Conservation (phyloP, 2,329 filamentous ascomycete species). For the Arthrinium phaeospermum region DNA sequence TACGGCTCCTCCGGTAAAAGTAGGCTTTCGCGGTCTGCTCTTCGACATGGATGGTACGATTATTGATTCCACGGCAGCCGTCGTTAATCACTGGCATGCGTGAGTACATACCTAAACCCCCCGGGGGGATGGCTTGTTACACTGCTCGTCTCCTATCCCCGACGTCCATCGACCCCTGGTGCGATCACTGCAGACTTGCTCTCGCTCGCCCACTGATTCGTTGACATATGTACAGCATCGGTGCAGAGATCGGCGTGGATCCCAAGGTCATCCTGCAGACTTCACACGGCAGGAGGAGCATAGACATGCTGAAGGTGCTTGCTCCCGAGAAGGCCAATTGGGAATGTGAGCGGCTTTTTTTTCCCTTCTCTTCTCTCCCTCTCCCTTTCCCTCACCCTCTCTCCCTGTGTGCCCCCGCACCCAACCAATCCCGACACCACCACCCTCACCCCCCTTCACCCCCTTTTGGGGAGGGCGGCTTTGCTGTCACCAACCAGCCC, state of each 20-base stretch:
- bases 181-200: slow-evolving; percentile 9
- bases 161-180: neutral
- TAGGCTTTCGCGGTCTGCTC: slow-evolving; percentile 62
- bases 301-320: slow-evolving; percentile 82
- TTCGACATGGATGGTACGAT: slow-evolving; percentile 86
- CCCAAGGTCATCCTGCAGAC: slow-evolving; percentile 86
- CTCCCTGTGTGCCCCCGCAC: slow-evolving; percentile 18
- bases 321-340: slow-evolving; percentile 86
- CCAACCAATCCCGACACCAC: slow-evolving; percentile 23
- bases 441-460: slow-evolving; percentile 15
- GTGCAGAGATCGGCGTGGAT: slow-evolving; percentile 81
- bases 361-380: neutral
- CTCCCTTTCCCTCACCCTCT: neutral
- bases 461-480: slow-evolving; percentile 14
- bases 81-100: slow-evolving; percentile 79
- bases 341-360: slow-evolving; percentile 71
- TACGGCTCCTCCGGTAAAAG: slow-evolving; percentile 50
- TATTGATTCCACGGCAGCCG: slow-evolving; percentile 79
- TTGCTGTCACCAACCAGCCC: slow-evolving; percentile 16
- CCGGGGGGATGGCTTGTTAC: neutral
- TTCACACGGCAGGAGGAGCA: slow-evolving; percentile 87
- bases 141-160: slow-evolving; percentile 1
- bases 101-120: slow-evolving; percentile 43
- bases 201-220: slow-evolving; percentile 22
- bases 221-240: slow-evolving; percentile 60